Conservation (phyloP, 164 flowering plant genomes). For the Berberis thunbergii region DNA sequence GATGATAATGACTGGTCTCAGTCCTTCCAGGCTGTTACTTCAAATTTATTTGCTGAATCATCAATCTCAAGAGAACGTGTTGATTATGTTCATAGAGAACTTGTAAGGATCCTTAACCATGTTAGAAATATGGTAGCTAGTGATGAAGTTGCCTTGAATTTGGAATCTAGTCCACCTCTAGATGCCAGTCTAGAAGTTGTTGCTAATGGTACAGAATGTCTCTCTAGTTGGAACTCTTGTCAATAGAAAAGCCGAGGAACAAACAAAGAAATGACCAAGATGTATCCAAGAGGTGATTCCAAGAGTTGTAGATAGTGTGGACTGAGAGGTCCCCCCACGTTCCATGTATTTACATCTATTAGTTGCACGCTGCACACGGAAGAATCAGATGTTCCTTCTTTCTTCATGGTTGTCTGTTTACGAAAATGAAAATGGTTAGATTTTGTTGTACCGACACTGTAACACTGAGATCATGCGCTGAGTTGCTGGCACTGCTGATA, state of each 20-base stretch:
- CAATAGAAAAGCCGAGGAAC: background rate
- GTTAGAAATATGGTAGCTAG: conserved; percentile 34
- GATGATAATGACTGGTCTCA: conserved; percentile 29
- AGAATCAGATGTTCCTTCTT: no score
- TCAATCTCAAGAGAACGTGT: conserved; percentile 38
- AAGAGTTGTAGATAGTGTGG: no score
- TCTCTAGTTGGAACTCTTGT: conserved; percentile 3
- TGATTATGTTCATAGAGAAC: conserved; percentile 37
- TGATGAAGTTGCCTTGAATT: conserved; percentile 28
- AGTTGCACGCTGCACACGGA: no score
- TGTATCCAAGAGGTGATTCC: no score
- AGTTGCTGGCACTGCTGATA: no score
- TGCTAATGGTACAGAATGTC: conserved; percentile 9
- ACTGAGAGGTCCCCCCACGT: no score
- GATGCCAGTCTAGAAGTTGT: conserved; percentile 2
- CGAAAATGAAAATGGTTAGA: no score
- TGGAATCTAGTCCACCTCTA: conserved; percentile 10
- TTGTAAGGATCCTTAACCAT: conserved; percentile 32
- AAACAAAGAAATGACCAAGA: no score
- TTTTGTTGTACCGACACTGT: no score
- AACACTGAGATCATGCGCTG: no score
- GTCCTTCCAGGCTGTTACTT: conserved; percentile 38
- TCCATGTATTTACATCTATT: no score
- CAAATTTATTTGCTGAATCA: conserved; percentile 43
- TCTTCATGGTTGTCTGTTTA: no score